Conservation (phyloP, 306 rosid species). For the Trichosanthes cucumerina region DNA sequence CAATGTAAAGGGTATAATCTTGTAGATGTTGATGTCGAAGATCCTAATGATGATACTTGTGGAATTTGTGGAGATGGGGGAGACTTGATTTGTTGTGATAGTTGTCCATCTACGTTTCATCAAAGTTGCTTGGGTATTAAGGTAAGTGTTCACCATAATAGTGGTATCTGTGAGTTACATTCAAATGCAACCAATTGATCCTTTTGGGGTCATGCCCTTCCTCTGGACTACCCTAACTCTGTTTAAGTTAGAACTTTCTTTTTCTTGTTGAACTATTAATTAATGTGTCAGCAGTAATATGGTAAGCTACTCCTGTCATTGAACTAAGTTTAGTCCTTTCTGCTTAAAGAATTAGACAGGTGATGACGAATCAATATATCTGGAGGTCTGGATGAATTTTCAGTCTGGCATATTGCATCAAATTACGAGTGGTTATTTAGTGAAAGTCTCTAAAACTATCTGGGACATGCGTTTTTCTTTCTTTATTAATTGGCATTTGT, state of each 20-base stretch:
- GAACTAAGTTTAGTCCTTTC: neutral
- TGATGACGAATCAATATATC: neutral
- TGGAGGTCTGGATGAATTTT: neutral
- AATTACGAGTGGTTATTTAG: neutral
- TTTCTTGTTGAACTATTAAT: neutral
- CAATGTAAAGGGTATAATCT: slow-evolving; percentile 45
- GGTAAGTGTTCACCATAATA: slow-evolving; percentile 25
- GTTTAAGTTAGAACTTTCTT: neutral
- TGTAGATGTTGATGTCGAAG: slow-evolving; percentile 67
- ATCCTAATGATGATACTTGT: slow-evolving; percentile 94
- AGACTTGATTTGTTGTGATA: slow-evolving; percentile 84
- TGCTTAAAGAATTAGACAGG: neutral
- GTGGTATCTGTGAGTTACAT: slow-evolving; percentile 3
- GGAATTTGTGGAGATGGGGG: slow-evolving; percentile 99
- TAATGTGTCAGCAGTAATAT: neutral
- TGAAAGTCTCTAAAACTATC: neutral
- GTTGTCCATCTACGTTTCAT: slow-evolving; percentile 97
- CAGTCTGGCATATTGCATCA: neutral
- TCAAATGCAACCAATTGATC: neutral
- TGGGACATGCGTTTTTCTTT: neutral
- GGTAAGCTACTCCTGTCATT: neutral
- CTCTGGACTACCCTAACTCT: neutral
- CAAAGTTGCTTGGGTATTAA: slow-evolving; percentile 74
- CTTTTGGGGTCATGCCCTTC: neutral
- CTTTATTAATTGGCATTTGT: neutral